Evolutionary conservation across 345 rosid species (phyloP), one percentile per base, ranked within the genome.

Genomic region (Isatis tinctoria): DNA sequence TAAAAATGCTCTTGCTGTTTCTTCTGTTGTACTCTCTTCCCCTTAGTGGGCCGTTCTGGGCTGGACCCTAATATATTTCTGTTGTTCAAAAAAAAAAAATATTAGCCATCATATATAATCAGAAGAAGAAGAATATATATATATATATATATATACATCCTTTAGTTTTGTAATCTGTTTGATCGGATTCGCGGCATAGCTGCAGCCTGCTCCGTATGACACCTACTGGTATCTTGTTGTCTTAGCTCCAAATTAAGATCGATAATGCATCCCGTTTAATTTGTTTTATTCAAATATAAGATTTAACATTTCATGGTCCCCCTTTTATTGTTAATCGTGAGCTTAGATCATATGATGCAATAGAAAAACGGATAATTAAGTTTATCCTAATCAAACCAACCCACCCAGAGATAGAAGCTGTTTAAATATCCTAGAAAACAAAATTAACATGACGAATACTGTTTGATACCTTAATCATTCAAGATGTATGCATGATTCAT

Each of bases 371-470:
- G 47, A 53, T 52, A 62, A 2, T n/a, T 28, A 67, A 67, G 44
- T 49, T 59, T 57, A 65, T 74, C 66, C 47, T 66, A 57, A 65
- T 58, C 60, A 45, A 17, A 51, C 61, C 54, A 74, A 67, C 73
- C 51, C 48, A 67, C 73, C 51, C 48, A 27, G 27, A 18, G 56
- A 63, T 30, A 39, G 33, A 58, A 57, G 40, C 51, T 65, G 59
- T 45, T 73, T 56, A 63, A 32, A 52, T 44, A 32, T 57, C 49
- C 16, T 13, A 24, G 32, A 22, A 41, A 41, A 53, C 39, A 41
- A 47, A 26, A 30, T n/a, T 44, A 74, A 37, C 54, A 47, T 67
- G 45, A 59, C 44, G 35, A 56, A 48, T 28, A 67, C 17, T 66
- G 61, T 48, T 74, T 39, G 67, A 60, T 59, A 48, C 60, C 53